phyloP scores from a whole-genome alignment of 345 rosid species.

The Gossypium herbaceum region DNA sequence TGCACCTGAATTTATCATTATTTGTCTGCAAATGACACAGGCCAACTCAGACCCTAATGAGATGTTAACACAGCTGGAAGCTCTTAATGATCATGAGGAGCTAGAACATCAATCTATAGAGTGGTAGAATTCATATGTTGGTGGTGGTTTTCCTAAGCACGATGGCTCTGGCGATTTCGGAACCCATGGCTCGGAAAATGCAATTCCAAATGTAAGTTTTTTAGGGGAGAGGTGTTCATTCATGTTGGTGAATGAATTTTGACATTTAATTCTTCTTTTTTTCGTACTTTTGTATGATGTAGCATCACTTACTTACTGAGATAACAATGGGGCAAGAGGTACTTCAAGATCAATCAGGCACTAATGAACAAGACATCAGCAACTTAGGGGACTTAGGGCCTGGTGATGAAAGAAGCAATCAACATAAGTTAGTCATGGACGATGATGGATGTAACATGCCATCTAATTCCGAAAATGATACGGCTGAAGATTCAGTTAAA shows the following conservation, averaged over 20 bases:
- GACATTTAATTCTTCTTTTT: neutral
- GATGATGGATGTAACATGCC: neutral
- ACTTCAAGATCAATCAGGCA: conserved; percentile 6
- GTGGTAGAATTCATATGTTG: neutral
- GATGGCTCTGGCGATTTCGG: neutral
- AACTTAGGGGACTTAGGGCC: neutral
- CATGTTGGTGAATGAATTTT: neutral
- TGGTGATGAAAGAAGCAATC: conserved; percentile 9
- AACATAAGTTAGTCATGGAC: neutral
- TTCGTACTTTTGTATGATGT: neutral
- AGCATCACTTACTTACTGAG: neutral
- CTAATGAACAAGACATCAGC: neutral
- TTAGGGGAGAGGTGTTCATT: neutral
- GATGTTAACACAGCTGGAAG: neutral
- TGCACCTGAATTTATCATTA: neutral
- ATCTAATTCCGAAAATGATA: neutral
- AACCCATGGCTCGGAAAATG: neutral
- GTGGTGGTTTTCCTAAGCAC: neutral
- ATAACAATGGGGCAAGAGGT: neutral
- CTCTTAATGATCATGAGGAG: neutral
- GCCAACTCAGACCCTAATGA: neutral
- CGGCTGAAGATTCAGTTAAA: neutral
- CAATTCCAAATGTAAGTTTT: conserved; percentile 10
- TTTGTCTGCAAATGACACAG: conserved; percentile 1
- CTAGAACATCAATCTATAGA: neutral